Evolutionary conservation across 2,329 filamentous ascomycete genomes (phyloP).

Genomic region (Bimuria novae-zelandiae): DNA sequence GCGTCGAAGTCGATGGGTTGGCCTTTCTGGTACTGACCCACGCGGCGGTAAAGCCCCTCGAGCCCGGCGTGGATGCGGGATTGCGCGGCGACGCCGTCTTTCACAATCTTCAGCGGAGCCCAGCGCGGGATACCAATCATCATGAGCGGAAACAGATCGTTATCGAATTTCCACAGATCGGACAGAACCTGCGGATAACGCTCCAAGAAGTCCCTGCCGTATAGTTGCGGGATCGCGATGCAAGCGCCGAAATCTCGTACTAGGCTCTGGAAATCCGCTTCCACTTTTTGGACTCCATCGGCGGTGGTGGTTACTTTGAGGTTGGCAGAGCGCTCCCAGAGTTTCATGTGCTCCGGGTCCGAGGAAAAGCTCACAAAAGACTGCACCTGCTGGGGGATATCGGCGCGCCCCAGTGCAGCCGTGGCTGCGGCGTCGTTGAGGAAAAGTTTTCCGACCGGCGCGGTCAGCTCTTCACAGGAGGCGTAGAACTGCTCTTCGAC

Average conservation of each 20-base stretch:
- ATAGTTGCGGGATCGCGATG: constrained; percentile 1
- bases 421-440: background rate
- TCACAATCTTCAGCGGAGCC: background rate
- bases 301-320: background rate
- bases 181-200: background rate
- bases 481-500: background rate
- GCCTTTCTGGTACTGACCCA: background rate
- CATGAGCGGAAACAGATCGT: background rate
- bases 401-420: background rate
- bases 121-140: background rate
- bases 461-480: background rate
- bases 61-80: background rate
- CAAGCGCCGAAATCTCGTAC: background rate
- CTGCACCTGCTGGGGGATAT: background rate
- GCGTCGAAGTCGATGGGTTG: background rate
- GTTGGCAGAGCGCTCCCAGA: background rate
- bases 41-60: background rate
- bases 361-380: background rate
- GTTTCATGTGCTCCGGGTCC: background rate
- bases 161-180: background rate
- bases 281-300: background rate
- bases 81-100: background rate
- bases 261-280: background rate
- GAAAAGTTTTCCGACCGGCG: background rate
- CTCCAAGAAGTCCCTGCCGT: background rate